Evolutionary conservation across 129 eudicot genomes (phyloP), one percentile per base, ranked within the genome.

Genomic region (Deinandra increscens): DNA sequence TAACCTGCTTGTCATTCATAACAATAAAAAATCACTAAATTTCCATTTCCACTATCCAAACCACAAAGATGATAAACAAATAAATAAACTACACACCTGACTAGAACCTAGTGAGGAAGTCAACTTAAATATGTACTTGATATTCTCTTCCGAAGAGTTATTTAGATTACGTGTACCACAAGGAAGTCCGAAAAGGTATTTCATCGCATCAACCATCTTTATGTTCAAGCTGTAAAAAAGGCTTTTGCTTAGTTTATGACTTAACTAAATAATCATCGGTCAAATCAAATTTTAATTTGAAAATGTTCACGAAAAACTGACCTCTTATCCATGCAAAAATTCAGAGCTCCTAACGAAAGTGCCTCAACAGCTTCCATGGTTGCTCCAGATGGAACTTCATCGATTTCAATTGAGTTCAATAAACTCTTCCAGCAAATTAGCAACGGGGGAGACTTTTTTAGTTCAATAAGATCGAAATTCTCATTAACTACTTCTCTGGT

Each of bases 301-400:
- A 64, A 23, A 41, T 49, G 39, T 26, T 2, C 6, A 48, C 61
- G 73, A 48, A 62, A 77, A 19, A 51, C 64, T 17, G 42, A 87
- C 99, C 99, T 89, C 14, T 85, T 93, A 62, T 83, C 87, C 80
- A 80, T 78, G 82, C 90, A 84, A 81, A 93, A 93, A 56, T 66
- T 69, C 69, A 93, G 67, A 74, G 86, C 90, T 71, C 95, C 97
- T 26, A 73, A 56, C 13, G 82, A 76, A 63, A 93, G 77, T 50
- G 81, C 75, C 61, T 67, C 77, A 69, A 87, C 78, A 49, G 95
- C 97, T 62, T 80, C 87, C 49, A 80, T 64, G 58, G 77, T 70
- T 45, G 81, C 51, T 45, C 31, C 64, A 17, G 78, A 83, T 29
- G 84, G 75, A 72, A 66, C 72, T 74, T 89, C 95, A 44, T 83